These are phyloP conservation scores for Sporothrix schenckii DNA, from an alignment of 2,329 filamentous ascomycete genomes.

Conservation along the genomic window DNA sequence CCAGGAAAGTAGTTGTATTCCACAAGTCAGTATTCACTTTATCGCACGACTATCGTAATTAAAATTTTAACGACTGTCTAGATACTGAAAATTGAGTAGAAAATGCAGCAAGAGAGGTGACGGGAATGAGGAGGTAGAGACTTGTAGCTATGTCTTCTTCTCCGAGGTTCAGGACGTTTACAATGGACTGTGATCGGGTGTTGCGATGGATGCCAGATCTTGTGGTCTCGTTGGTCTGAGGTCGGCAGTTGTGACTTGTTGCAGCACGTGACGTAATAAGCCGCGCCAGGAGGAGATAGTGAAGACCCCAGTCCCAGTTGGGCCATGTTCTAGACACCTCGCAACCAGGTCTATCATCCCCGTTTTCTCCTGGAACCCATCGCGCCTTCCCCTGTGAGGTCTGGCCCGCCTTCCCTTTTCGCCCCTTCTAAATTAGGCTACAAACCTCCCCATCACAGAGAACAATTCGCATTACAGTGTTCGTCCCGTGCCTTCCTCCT, in stretches of 20 bases:
- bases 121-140: too few species aligned
- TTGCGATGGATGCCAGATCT: too few species aligned
- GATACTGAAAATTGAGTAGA: too few species aligned
- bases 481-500: constrained; percentile 15
- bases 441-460: constrained; percentile 8
- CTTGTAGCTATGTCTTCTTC: too few species aligned
- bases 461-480: constrained; percentile 1
- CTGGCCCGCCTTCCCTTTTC: constrained; percentile 18
- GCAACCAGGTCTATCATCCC: too few species aligned
- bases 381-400: constrained; percentile 20
- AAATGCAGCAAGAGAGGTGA: too few species aligned
- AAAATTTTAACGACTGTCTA: background rate
- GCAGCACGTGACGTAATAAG: background rate
- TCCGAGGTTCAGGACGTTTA: too few species aligned
- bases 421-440: constrained; percentile 22
- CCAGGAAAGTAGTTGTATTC: background rate
- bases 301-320: background rate
- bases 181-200: too few species aligned
- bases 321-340: constrained; percentile 10
- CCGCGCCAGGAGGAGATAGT: too few species aligned
- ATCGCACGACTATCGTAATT: background rate
- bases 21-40: background rate
- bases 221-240: too few species aligned
- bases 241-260: too few species aligned
- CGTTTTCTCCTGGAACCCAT: background rate